These are phyloP conservation scores for Globisporangium paroecandrum DNA, from an alignment of 352 stramenopile genomes.

Conservation along the genomic window DNA sequence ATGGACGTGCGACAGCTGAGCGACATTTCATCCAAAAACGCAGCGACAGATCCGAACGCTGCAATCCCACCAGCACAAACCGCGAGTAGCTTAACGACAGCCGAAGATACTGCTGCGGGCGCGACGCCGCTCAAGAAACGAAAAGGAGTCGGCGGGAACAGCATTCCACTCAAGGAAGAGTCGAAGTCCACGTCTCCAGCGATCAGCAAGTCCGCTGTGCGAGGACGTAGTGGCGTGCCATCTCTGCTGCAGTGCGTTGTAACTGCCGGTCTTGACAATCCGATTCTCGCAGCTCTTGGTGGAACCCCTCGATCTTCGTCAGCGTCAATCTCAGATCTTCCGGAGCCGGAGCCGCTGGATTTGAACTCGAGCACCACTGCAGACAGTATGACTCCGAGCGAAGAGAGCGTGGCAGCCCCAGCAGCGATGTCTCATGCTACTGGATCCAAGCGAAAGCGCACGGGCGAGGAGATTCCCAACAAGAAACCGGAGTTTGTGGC, in stretches of 20 bases:
- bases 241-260: constrained; percentile 28
- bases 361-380: constrained; percentile 23
- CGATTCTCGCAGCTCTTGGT: constrained; percentile 55
- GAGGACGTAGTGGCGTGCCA: constrained; percentile 16
- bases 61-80: neutral
- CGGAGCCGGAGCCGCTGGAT: constrained; percentile 44
- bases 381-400: constrained; percentile 8
- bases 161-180: constrained; percentile 16
- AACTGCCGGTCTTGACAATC: constrained; percentile 41
- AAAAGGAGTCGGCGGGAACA: constrained; percentile 17
- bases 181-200: constrained; percentile 9
- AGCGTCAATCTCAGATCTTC: constrained; percentile 17
- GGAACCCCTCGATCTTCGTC: constrained; percentile 45
- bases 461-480: constrained; percentile 1
- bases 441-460: constrained; percentile 20
- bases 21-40: neutral
- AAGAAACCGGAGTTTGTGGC: constrained; percentile 48
- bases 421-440: neutral
- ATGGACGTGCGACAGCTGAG: constrained; percentile 11
- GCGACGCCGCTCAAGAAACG: constrained; percentile 57
- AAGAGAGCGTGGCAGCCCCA: constrained; percentile 7
- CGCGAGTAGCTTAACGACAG: constrained; percentile 1
- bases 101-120: constrained; percentile 18
- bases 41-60: constrained; percentile 4
- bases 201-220: constrained; percentile 9